Evolutionary conservation across 805 yeast genomes (phyloP).

Genomic region (Lachancea nothofagi): DNA sequence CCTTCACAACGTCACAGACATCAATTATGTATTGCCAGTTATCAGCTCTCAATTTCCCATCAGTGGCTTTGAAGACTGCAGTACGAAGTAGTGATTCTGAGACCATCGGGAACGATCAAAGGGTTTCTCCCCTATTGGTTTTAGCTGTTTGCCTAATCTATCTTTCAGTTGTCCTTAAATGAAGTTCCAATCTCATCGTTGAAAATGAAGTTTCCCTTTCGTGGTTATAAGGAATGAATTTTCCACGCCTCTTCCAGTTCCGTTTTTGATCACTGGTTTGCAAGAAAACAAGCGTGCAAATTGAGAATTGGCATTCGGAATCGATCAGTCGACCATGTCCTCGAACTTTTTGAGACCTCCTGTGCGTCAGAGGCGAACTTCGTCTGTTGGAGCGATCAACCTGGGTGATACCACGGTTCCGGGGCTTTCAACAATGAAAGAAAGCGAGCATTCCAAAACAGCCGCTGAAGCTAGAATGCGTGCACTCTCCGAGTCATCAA

Average conservation of each 20-base stretch:
- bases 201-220: neutral
- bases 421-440: slow-evolving; percentile 60
- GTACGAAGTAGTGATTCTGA: too few relatives aligned
- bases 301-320: neutral
- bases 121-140: too few relatives aligned
- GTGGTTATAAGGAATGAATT: neutral
- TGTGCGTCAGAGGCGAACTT: slow-evolving; percentile 42
- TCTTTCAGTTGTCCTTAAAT: too few relatives aligned
- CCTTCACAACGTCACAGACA: slow-evolving; percentile 60
- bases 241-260: too few relatives aligned
- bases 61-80: slow-evolving; percentile 49
- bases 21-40: slow-evolving; percentile 62
- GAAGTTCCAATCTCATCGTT: too few relatives aligned
- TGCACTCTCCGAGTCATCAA: slow-evolving; percentile 29
- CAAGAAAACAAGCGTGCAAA: too few relatives aligned
- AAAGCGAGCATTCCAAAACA: slow-evolving; percentile 39
- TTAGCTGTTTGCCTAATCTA: too few relatives aligned
- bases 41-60: slow-evolving; percentile 54
- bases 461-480: slow-evolving; percentile 36
- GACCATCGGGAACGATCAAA: too few relatives aligned
- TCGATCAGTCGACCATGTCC: slow-evolving; percentile 3
- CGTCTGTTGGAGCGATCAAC: slow-evolving; percentile 70
- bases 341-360: slow-evolving; percentile 7
- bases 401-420: slow-evolving; percentile 69
- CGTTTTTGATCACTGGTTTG: too few relatives aligned